Evolutionary conservation across 2,329 filamentous ascomycete genomes (phyloP).

Genomic region (Purpureocillium lavendulum): DNA sequence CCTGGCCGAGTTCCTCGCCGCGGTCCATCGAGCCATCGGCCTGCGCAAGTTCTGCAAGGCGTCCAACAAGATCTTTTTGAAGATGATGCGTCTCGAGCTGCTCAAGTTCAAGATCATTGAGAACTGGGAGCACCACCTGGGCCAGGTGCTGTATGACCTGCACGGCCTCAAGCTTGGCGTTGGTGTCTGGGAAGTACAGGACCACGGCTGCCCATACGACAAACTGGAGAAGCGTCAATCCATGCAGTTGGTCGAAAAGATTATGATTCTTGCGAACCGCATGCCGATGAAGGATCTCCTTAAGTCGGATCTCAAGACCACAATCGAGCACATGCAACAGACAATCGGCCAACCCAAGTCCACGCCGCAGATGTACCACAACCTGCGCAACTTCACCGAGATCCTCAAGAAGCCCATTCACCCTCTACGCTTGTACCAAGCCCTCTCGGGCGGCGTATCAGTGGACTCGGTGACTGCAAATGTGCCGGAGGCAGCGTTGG

Average conservation of each 20-base stretch:
- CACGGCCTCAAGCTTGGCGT: conserved; percentile 72
- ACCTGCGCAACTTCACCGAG: conserved; percentile 72
- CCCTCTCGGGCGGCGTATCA: conserved; percentile 69
- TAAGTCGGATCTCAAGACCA: conserved; percentile 82
- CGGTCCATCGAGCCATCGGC: conserved; percentile 77
- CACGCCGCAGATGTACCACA: conserved; percentile 75
- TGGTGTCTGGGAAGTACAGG: conserved; percentile 56
- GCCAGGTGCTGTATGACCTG: conserved; percentile 75
- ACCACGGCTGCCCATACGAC: conserved; percentile 74
- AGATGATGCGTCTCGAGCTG: conserved; percentile 80
- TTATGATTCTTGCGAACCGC: conserved; percentile 71
- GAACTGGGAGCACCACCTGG: conserved; percentile 79
- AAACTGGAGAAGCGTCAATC: conserved; percentile 74
- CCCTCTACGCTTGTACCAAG: conserved; percentile 69
- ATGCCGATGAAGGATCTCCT: conserved; percentile 86
- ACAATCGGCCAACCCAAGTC: conserved; percentile 73
- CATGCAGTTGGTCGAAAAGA: conserved; percentile 72
- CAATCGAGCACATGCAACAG: conserved; percentile 89
- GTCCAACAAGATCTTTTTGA: conserved; percentile 80
- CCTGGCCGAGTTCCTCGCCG: conserved; percentile 68
- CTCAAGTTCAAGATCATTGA: conserved; percentile 67
- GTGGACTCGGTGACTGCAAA: conserved; percentile 65
- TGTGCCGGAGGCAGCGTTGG: conserved; percentile 60
- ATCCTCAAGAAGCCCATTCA: conserved; percentile 80
- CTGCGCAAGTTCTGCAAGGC: conserved; percentile 77